Evolutionary conservation across 495 filamentous ascomycete species (phyloP), one percentile per base, ranked within the genome.

Genomic region (Talaromyces thailandensis): DNA sequence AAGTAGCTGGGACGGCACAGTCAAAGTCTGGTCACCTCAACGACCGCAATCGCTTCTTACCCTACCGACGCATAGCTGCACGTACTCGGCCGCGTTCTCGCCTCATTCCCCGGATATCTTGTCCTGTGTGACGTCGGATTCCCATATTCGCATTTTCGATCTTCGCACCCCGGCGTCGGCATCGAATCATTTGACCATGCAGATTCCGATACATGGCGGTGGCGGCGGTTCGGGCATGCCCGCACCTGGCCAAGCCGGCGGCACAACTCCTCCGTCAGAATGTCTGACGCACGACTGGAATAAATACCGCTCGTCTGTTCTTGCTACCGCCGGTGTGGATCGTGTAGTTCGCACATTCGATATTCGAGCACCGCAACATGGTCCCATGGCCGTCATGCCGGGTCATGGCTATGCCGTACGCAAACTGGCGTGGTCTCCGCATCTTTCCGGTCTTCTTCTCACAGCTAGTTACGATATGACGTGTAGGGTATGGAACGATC

Each of bases 391-490:
- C 23, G 72, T 91, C 5, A 80, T 98, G 69, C 66, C 81, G 0
- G 94, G 94, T 2, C 94, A 98, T 74, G 88, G 93, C 61, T 97
- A 96, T 71, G 94, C 95, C 6, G 85, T 98, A 14, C 81, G 90
- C 48, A 86, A 86, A 60, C 59, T 98, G 1, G 83, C 88, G 4
- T 98, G 95, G 94, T 92, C 88, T 65, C 94, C 94, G 25, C 94
- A 98, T 79, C 82, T 93, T 43, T 82, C 84, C 60, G 91, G 96
- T 72, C 83, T 96, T 16, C 71, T 98, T 56, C 78, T 95, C 26
- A 92, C 86, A 64, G 93, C 89, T 3, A 93, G 91, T 71, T 98
- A 98, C 71, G 94, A 98, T 74, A 98, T 98, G 94, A 96, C 90
- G 11, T 92, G 91, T 65, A 83, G 95, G 45, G 83, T 96, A 45